Base-by-base conservation (phyloP, 768 basidiomycete species). In the Boletus insuetus region DNA sequence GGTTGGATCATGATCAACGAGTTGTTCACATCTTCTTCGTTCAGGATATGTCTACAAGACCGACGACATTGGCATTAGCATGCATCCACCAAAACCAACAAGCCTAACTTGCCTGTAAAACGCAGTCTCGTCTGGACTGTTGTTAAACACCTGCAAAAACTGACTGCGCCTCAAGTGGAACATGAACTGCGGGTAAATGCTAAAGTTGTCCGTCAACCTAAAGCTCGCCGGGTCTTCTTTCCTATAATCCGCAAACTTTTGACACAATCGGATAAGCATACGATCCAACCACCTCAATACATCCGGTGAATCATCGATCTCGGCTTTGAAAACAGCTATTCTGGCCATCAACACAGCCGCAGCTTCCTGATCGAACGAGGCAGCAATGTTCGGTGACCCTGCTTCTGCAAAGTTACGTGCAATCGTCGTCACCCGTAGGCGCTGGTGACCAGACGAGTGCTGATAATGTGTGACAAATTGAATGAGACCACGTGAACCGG, bases 171-270 rank as follows among this genome's bases (percentile, higher is more conserved):
- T 82, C 58, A 99, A 74, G 74, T 99, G 97, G 86, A 98, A 99
- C 97, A 98, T 99, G 79, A 99, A 99, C 69, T 98, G 97, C 16
- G 97, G 97, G 72, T 99, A 99, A 64, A 99, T 98, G 69, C 91
- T 91, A 75, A 99, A 98, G 73, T 97, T 97, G 69, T 97, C 94
- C 53, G 85, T 80, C 60, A 99, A 78, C 62, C 94, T 80, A 82
- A 99, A 98, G 69, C 89, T 93, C 37, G 86, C 82, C 11, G 97
- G 91, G 69, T 98, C 97, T 73, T 98, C 97, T 77, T 98, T 98
- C 64, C 95, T 79, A 68, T 98, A 99, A 68, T 98, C 95, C 46
- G 97, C 97, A 66, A 98, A 98, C 78, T 98, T 99, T 78, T 98
- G 97, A 75, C 97, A 99, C 26, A 98, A 75, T 11, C 97, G 85